These are phyloP conservation scores for Yamadazyma sp. DNA, from an alignment of 1,139 yeast species.

Conservation along the genomic window DNA sequence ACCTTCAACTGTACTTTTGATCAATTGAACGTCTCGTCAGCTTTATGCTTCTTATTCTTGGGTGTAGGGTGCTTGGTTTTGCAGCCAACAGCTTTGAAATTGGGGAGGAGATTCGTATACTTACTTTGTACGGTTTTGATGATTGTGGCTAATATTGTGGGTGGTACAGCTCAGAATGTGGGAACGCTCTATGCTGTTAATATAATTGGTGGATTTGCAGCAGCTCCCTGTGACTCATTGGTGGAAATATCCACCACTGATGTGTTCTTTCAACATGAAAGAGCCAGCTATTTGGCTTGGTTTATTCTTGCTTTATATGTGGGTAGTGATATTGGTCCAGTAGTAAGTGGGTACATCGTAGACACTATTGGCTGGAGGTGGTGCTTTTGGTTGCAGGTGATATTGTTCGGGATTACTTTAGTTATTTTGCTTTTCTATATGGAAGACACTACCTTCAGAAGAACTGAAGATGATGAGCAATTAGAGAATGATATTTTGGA, in stretches of 20 bases:
- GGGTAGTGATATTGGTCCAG: slow-evolving; percentile 49
- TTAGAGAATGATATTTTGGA: slow-evolving; percentile 23
- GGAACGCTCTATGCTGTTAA: slow-evolving; percentile 29
- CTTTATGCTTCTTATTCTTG: slow-evolving; percentile 35
- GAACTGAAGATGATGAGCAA: slow-evolving; percentile 17
- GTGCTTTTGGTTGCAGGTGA: slow-evolving; percentile 47
- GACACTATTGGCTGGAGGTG: slow-evolving; percentile 45
- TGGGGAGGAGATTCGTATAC: slow-evolving; percentile 41
- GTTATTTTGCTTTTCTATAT: slow-evolving; percentile 40
- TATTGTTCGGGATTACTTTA: slow-evolving; percentile 46
- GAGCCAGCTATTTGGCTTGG: slow-evolving; percentile 40
- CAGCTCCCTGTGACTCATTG: slow-evolving; percentile 51
- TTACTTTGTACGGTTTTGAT: slow-evolving; percentile 31
- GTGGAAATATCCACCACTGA: slow-evolving; percentile 51
- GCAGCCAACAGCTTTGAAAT: slow-evolving; percentile 43
- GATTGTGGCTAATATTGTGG: slow-evolving; percentile 36
- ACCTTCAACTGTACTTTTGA: slow-evolving; percentile 28
- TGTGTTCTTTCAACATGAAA: slow-evolving; percentile 48
- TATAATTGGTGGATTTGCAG: slow-evolving; percentile 42
- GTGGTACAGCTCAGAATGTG: slow-evolving; percentile 30
- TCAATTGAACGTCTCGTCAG: slow-evolving; percentile 31
- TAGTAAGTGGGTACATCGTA: slow-evolving; percentile 43
- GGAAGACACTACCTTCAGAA: slow-evolving; percentile 46
- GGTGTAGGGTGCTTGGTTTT: slow-evolving; percentile 41
- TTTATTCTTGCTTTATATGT: slow-evolving; percentile 44